Percentiles rank a stretch among this genome's conserved stretches.
phyloP scores from a whole-genome alignment of 2,329 filamentous ascomycete species.

The Aspergillus ibericus region DNA sequence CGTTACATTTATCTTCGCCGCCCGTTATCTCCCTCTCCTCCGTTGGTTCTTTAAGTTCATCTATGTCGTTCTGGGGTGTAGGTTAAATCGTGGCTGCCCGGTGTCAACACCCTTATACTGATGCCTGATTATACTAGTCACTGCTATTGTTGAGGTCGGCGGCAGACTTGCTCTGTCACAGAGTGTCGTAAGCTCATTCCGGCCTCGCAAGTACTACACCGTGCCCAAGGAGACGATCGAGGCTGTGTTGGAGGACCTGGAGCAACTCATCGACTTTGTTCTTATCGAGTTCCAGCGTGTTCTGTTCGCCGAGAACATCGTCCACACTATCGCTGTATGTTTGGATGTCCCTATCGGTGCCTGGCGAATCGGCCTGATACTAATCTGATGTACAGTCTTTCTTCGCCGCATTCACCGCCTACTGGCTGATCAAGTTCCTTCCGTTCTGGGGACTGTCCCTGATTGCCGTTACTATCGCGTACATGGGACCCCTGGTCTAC shows the following conservation, averaged over 20 bases:
- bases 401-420: slow-evolving; percentile 57
- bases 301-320: slow-evolving; percentile 65
- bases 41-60: slow-evolving; percentile 62
- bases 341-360: neutral
- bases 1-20: slow-evolving; percentile 61
- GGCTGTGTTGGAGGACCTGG: slow-evolving; percentile 60
- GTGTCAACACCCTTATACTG: slow-evolving; percentile 13
- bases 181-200: slow-evolving; percentile 61
- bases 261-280: slow-evolving; percentile 68
- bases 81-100: slow-evolving; percentile 25
- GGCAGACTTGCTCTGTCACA: slow-evolving; percentile 58
- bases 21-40: slow-evolving; percentile 62
- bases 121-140: slow-evolving; percentile 43
- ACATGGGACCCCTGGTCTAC: slow-evolving; percentile 63
- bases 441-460: slow-evolving; percentile 65
- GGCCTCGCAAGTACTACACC: slow-evolving; percentile 65
- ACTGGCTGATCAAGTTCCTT: slow-evolving; percentile 66
- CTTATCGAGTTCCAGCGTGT: slow-evolving; percentile 68
- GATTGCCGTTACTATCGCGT: slow-evolving; percentile 56
- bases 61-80: slow-evolving; percentile 60
- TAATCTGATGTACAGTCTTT: slow-evolving; percentile 52
- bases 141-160: slow-evolving; percentile 57
- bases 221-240: slow-evolving; percentile 65
- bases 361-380: neutral
- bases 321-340: slow-evolving; percentile 60